These are phyloP conservation scores for Polyporus tsugae DNA, from an alignment of 1,284 basidiomycete species.

Conservation along the genomic window DNA sequence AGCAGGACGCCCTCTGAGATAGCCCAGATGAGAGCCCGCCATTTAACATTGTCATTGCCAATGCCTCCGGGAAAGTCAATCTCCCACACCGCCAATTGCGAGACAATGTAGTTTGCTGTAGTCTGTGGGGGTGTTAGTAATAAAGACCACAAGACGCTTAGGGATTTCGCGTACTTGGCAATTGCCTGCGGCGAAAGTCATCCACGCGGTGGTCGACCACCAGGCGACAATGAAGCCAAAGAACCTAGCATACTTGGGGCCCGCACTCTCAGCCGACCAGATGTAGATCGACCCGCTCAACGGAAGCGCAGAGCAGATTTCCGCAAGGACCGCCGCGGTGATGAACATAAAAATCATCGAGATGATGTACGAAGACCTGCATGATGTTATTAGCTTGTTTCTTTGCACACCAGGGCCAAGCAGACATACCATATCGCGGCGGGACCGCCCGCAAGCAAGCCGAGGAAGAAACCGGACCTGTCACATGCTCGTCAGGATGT, in stretches of 20 bases:
- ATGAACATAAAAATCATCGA: conserved; percentile 87
- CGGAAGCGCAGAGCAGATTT: conserved; percentile 87
- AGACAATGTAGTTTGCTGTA: conserved; percentile 86
- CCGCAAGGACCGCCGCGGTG: conserved; percentile 84
- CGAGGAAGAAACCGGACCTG: conserved; percentile 82
- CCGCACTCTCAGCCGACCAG: conserved; percentile 90
- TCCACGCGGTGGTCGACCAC: conserved; percentile 92
- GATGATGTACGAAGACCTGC: conserved; percentile 81
- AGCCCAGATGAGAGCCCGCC: conserved; percentile 84
- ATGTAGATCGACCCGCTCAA: conserved; percentile 90
- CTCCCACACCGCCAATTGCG: conserved; percentile 81
- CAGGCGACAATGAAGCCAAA: conserved; percentile 89
- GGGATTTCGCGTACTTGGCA: conserved; percentile 65
- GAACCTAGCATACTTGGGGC: conserved; percentile 82
- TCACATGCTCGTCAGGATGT: conserved; percentile 13
- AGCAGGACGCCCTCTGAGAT: conserved; percentile 76
- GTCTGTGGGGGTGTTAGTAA: conserved; percentile 52
- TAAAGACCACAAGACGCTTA: background rate
- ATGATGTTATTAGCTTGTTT: background rate
- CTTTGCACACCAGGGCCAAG: background rate
- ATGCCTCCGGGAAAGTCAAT: conserved; percentile 82
- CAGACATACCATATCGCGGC: conserved; percentile 75
- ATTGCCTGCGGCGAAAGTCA: conserved; percentile 86
- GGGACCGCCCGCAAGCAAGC: conserved; percentile 84
- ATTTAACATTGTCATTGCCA: conserved; percentile 76